A percentile compares a stretch with the other conserved stretches of the same genome.
These are phyloP conservation scores for Colletotrichum lentis DNA, from an alignment of 2,329 filamentous ascomycete genomes.

Conservation along the genomic window DNA sequence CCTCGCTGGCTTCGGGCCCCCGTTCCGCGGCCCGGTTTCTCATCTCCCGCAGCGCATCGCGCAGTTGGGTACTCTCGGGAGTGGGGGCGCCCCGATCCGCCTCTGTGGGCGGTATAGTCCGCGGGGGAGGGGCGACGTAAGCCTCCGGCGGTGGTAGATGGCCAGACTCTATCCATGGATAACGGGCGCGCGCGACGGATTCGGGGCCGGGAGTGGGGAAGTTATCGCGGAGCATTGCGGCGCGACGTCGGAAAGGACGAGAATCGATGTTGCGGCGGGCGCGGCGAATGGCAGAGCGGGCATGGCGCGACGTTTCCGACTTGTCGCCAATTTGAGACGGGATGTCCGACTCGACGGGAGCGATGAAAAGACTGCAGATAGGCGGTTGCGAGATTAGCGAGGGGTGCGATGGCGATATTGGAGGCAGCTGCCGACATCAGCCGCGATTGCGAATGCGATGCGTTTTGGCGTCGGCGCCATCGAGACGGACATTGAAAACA, in stretches of 20 bases:
- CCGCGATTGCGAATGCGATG: constrained; percentile 33
- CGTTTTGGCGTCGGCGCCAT: constrained; percentile 14
- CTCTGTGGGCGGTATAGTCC: constrained; percentile 20
- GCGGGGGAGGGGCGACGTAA: constrained; percentile 25
- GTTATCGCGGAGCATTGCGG: constrained; percentile 34
- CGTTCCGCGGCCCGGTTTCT: constrained; percentile 4
- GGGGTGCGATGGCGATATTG: constrained; percentile 14
- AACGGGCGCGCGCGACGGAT: constrained; percentile 27
- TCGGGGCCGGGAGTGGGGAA: constrained; percentile 34
- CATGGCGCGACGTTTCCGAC: constrained; percentile 40
- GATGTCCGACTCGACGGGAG: constrained; percentile 56
- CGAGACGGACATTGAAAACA: constrained; percentile 5
- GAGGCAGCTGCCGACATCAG: constrained; percentile 25
- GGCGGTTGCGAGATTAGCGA: constrained; percentile 25
- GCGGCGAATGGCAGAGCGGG: constrained; percentile 55
- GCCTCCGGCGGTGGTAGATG: constrained; percentile 37
- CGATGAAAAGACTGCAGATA: constrained; percentile 54
- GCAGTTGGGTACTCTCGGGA: constrained; percentile 14
- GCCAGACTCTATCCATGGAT: constrained; percentile 39
- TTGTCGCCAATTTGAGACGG: constrained; percentile 47
- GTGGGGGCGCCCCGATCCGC: constrained; percentile 12
- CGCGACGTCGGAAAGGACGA: constrained; percentile 45
- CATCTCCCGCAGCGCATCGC: constrained; percentile 29
- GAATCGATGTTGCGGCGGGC: constrained; percentile 47
- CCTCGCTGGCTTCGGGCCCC: constrained; percentile 7